These are phyloP conservation scores for Eutypella sp. DNA, from an alignment of 2,329 filamentous ascomycete genomes.

Conservation along the genomic window DNA sequence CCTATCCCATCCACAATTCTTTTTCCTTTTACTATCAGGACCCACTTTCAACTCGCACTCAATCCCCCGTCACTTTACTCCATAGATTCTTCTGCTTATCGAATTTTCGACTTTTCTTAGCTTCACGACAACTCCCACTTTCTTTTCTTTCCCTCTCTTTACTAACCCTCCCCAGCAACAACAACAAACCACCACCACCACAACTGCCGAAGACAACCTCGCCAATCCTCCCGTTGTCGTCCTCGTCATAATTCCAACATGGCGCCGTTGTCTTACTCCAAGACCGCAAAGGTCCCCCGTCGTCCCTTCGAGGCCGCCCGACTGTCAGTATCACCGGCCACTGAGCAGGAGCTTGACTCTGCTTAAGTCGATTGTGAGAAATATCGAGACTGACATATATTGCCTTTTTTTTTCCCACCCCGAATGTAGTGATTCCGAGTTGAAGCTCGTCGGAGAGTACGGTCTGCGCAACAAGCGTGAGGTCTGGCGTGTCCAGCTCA, in stretches of 20 bases:
- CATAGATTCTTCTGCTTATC: too few relatives aligned
- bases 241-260: too few relatives aligned
- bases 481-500: slow-evolving; percentile 99
- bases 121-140: slow-evolving; percentile 13
- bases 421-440: slow-evolving; percentile 84
- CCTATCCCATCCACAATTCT: slow-evolving; percentile 26
- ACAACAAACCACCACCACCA: slow-evolving; percentile 29
- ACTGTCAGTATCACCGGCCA: slow-evolving; percentile 98
- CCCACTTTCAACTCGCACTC: too few relatives aligned
- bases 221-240: slow-evolving; percentile 19
- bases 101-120: slow-evolving; percentile 11
- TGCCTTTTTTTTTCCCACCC: slow-evolving; percentile 8
- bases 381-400: slow-evolving; percentile 60
- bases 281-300: slow-evolving; percentile 99
- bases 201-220: slow-evolving; percentile 36
- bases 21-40: background rate
- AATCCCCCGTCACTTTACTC: too few relatives aligned
- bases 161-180: slow-evolving; percentile 12
- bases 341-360: slow-evolving; percentile 97
- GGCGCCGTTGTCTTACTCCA: slow-evolving; percentile 75
- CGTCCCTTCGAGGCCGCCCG: slow-evolving; percentile 99
- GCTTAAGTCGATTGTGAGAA: slow-evolving; percentile 83
- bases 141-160: slow-evolving; percentile 11
- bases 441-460: slow-evolving; percentile 99
- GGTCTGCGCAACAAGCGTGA: slow-evolving; percentile 99